Percentiles rank a stretch among this genome's conserved stretches.
These are phyloP conservation scores for Fusarium xylarioides DNA, from an alignment of 2,329 filamentous ascomycete species.

Conservation along the genomic window DNA sequence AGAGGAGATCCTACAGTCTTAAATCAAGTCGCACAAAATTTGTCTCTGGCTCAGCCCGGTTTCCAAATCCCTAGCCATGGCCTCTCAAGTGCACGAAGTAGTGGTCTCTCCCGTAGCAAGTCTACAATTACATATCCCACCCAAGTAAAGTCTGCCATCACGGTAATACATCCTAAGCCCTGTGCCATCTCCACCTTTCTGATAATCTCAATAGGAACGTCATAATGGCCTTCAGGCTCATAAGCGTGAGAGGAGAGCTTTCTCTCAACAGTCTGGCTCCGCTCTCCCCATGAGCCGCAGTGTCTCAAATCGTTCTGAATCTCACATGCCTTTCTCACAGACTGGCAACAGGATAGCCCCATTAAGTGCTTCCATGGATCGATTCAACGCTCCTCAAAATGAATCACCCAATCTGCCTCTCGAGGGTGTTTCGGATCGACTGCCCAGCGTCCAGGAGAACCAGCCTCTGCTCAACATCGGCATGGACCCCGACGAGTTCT, in stretches of 20 bases:
- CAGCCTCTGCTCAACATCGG: conserved; percentile 45
- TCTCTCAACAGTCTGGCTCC: conserved; percentile 44
- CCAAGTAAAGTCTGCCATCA: conserved; percentile 33
- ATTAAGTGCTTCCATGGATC: conserved; percentile 42
- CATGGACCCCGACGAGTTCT: conserved; percentile 51
- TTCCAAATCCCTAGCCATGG: conserved; percentile 34
- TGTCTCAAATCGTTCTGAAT: conserved; percentile 53
- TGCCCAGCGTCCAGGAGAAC: conserved; percentile 52
- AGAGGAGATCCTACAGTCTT: conserved; percentile 30
- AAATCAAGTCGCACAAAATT: conserved; percentile 29
- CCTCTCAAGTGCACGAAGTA: conserved; percentile 32
- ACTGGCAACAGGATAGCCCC: conserved; percentile 47
- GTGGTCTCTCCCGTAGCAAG: conserved; percentile 41
- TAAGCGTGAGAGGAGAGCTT: conserved; percentile 37
- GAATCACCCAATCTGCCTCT: conserved; percentile 43
- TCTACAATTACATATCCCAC: conserved; percentile 42
- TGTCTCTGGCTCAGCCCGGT: conserved; percentile 18
- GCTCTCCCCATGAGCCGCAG: conserved; percentile 56
- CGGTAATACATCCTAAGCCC: conserved; percentile 31
- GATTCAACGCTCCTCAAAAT: conserved; percentile 46
- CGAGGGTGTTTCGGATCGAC: conserved; percentile 38
- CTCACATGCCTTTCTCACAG: conserved; percentile 51
- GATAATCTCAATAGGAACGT: conserved; percentile 29
- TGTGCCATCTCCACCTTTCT: conserved; percentile 10
- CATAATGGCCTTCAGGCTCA: conserved; percentile 21